Base-by-base conservation (phyloP, 2,329 filamentous ascomycete genomes). In the Lecanicillium sp. region DNA sequence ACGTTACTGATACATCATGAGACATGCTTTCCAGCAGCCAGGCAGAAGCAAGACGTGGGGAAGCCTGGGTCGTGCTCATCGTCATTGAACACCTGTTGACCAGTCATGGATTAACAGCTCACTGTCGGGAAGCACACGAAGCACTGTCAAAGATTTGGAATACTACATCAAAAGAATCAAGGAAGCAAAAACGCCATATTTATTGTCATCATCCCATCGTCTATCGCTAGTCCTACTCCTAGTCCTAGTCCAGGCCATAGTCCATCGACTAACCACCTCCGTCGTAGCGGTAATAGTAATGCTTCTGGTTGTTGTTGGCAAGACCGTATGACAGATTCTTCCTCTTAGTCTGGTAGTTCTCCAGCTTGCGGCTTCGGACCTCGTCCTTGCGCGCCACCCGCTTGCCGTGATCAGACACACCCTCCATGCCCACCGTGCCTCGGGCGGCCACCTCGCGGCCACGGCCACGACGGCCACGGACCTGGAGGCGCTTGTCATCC, bases 361-460 rank as follows among this genome's bases (percentile, higher is more conserved):
- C 78, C 41, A 75, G 67, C 54, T 79, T 84, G 44, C 77, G 71
- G 41, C 81, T 78, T 51, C 81, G 76, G 61, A 82, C 79, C 61
- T 90, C 84, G 8, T 75, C 71, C 33, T 73, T 74, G 17, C 68
- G 63, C 14, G 85, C 77, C 46, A 81, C 77, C 37, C 73, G 73
- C 66, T 81, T 90, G 69, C 86, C 85, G 42, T 75, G 69, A n/a
- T 83, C 81, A 5, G 77, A 79, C 6, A 87, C 84, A 32, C 87
- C 85, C 33, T 80, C 56, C 82, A 95, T 85, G 31, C 87, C 87
- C 20, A 74, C 82, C 46, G 87, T 80, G 15, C 79, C 81, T 44
- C 87, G 78, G 37, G 72, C 78, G 32, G 81, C 67, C 17, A 85
- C 57, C 14, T 75, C 72, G 31, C 75, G 69, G 44, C 72, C 69